phyloP scores from a whole-genome alignment of 805 yeast species.

The Sugiyamaella marilandica region DNA sequence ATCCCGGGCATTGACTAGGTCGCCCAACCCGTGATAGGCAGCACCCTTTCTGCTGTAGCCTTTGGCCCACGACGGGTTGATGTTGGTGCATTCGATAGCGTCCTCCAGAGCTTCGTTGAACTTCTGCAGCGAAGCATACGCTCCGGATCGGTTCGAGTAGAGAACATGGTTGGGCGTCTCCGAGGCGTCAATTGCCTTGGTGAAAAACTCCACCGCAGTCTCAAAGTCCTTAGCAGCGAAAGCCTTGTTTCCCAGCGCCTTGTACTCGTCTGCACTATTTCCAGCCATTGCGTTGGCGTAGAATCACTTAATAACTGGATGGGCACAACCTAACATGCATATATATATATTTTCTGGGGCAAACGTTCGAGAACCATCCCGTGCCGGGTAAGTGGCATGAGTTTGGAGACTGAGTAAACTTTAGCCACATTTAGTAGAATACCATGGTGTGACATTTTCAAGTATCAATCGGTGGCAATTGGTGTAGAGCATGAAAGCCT shows the following conservation, averaged over 20 bases:
- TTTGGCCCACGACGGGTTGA: constrained; percentile 89
- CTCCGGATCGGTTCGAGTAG: constrained; percentile 90
- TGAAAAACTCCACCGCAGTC: constrained; percentile 73
- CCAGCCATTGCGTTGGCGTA: not conserved
- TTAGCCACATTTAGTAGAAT: too few species aligned
- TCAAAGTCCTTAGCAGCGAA: constrained; percentile 82
- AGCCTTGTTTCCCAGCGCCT: constrained; percentile 90
- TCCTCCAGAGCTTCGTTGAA: constrained; percentile 74
- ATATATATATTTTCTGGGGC: not conserved
- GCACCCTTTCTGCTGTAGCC: constrained; percentile 93
- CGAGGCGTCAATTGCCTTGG: constrained; percentile 83
- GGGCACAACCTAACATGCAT: too few species aligned
- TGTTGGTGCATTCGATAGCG: constrained; percentile 75
- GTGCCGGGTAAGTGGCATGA: not conserved
- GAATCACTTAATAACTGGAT: too few species aligned
- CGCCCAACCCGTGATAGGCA: constrained; percentile 83
- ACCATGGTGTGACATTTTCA: too few species aligned
- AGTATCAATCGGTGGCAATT: too few species aligned
- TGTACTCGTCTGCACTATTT: constrained; percentile 28
- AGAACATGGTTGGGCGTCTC: constrained; percentile 84
- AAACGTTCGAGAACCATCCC: not conserved
- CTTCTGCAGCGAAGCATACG: constrained; percentile 73
- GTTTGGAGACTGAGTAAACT: too few species aligned
- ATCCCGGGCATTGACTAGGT: constrained; percentile 66
- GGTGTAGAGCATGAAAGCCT: too few species aligned